A percentile compares a stretch with the other conserved stretches of the same genome.
Evolutionary conservation across 2,329 filamentous ascomycete genomes (phyloP).

Genomic region (Tolypocladium guangdongense): DNA sequence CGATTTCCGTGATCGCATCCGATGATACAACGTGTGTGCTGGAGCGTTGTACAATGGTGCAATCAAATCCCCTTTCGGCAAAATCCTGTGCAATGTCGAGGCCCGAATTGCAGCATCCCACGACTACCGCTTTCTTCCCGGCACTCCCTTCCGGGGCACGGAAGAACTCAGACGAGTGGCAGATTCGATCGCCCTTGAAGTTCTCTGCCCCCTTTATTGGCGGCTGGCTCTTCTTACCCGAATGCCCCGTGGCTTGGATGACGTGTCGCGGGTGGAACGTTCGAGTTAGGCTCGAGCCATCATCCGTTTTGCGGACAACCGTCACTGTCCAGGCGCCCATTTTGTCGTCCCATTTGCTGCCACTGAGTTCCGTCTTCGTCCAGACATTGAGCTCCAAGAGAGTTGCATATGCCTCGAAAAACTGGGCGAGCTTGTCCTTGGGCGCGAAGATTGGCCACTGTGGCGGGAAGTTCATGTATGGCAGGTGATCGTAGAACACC

Average conservation of each 20-base stretch:
- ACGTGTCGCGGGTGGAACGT: constrained; percentile 52
- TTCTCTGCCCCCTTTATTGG: constrained; percentile 41
- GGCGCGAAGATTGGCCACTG: constrained; percentile 61
- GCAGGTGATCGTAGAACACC: constrained; percentile 50
- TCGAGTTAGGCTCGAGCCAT: constrained; percentile 37
- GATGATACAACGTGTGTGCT: constrained; percentile 54
- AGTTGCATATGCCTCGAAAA: constrained; percentile 54
- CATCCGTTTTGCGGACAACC: constrained; percentile 36
- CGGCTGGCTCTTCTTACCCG: constrained; percentile 53
- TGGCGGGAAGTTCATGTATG: constrained; percentile 52
- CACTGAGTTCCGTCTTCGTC: constrained; percentile 39
- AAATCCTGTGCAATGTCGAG: constrained; percentile 62
- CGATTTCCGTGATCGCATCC: constrained; percentile 37
- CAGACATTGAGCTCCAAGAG: constrained; percentile 60
- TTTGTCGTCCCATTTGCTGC: constrained; percentile 37
- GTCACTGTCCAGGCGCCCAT: constrained; percentile 43
- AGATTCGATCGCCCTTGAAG: constrained; percentile 49
- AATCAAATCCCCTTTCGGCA: constrained; percentile 52
- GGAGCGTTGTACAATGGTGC: constrained; percentile 60
- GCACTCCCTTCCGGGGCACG: constrained; percentile 35
- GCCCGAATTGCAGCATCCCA: constrained; percentile 58
- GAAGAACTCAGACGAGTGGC: constrained; percentile 50
- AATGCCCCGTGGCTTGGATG: constrained; percentile 57
- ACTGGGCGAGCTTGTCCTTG: constrained; percentile 61
- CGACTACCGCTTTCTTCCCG: constrained; percentile 51